Base-by-base conservation (phyloP, 768 basidiomycete genomes). In the Amanita jacksonii region DNA sequence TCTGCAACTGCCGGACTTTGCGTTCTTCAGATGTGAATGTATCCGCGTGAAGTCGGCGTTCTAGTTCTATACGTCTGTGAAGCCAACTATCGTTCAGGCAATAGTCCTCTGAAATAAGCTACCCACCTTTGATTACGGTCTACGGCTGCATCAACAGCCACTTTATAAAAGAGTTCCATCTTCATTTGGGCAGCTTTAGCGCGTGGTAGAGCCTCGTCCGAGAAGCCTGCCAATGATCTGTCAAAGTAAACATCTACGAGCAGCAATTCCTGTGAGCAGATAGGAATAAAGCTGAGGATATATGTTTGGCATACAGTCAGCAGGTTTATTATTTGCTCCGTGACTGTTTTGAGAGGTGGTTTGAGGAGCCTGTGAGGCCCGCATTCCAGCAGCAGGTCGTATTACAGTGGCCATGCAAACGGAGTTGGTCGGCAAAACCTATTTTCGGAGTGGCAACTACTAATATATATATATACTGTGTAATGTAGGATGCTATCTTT, bases 101-200 rank as follows among this genome's bases (percentile, higher is more conserved):
- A n/a, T n/a, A n/a, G n/a, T n/a, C n/a, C n/a, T n/a, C n/a, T n/a
- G 31, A 42, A 42, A 41, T 23, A 34, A n/a, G n/a, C n/a, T 16
- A 31, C 32, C 27, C 63, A 92, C 92, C 94, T 77, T 42, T 81
- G 76, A 59, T 97, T 97, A 41, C 96, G 72, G 57, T 93, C 92
- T 36, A 99, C 88, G 9, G 94, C 94, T 35, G 85, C 77, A 60
- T 97, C 92, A 32, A 99, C 96, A 1, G 89, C 89, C 31, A 96
- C 82, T 62, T 97, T 96, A 66, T 97, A 99, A 59, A 82, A 96
- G 59, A 93, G 83, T 65, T 98, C 96, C 41, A 98, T 74, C 64
- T 94, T 96, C 65, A 97, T 70, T 62, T 96, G 92, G 2, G 93
- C 93, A 31, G 77, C 78, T 61, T 91, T 93, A 10, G 89, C 87